These are phyloP conservation scores for Solanum dulcamara DNA, from an alignment of 257 asterid species.

Conservation along the genomic window DNA sequence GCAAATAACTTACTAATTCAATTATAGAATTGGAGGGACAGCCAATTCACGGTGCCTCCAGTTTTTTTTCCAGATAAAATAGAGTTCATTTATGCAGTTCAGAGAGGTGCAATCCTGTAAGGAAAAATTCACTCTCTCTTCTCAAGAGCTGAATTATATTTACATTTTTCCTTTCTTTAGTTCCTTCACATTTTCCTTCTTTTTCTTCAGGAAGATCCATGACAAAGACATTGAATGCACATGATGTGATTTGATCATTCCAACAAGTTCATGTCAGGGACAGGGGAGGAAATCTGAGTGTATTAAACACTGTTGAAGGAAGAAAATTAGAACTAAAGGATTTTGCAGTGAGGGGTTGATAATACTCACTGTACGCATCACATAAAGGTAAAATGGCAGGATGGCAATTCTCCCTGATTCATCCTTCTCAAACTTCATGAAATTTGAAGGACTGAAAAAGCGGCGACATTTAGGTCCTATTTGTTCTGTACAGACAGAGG, in stretches of 20 bases:
- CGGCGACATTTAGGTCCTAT: slow-evolving; percentile 94
- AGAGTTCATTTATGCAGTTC: background rate
- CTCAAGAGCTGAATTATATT: background rate
- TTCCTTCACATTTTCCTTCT: background rate
- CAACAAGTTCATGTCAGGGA: background rate
- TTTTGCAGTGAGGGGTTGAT: background rate
- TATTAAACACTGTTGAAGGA: background rate
- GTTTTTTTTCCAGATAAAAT: background rate
- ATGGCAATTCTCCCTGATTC: slow-evolving; percentile 97
- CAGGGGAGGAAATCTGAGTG: background rate
- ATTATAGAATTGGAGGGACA: background rate
- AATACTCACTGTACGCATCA: slow-evolving; percentile 87
- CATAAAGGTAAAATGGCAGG: slow-evolving; percentile 94
- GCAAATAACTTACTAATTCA: background rate
- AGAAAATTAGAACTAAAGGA: background rate
- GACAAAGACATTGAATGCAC: background rate
- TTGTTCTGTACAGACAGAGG: slow-evolving; percentile 95
- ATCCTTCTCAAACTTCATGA: slow-evolving; percentile 99
- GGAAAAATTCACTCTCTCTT: background rate
- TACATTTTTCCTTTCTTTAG: background rate
- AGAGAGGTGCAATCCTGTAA: background rate
- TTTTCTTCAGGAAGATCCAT: background rate
- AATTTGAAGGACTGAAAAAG: slow-evolving; percentile 96
- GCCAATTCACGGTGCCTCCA: background rate
- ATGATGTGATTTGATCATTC: background rate